Conservation (phyloP, 805 yeast species). For the Tetrapisispora nanseiensis region DNA sequence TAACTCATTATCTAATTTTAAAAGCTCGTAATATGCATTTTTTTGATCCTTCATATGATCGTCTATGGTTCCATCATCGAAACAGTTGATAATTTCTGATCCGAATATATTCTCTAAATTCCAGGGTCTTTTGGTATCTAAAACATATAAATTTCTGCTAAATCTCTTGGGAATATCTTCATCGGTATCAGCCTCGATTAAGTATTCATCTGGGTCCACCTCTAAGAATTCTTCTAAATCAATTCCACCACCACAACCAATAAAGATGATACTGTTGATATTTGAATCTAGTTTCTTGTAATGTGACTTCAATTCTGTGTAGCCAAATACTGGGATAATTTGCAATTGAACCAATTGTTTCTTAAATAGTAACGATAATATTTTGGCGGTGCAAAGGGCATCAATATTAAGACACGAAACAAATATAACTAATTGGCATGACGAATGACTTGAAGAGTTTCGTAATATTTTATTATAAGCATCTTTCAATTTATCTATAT, state of each 20-base stretch:
- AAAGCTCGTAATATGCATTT: conserved; percentile 49
- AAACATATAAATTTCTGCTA: conserved; percentile 59
- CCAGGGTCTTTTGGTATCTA: conserved; percentile 96
- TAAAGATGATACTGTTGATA: conserved; percentile 60
- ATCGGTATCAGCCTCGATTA: conserved; percentile 25
- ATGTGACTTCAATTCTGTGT: conserved; percentile 60
- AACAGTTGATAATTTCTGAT: conserved; percentile 62
- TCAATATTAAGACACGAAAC: conserved; percentile 88
- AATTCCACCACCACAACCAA: conserved; percentile 92
- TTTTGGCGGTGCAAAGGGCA: conserved; percentile 80
- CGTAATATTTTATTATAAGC: conserved; percentile 60
- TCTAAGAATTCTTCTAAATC: conserved; percentile 71
- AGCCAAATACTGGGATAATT: conserved; percentile 87
- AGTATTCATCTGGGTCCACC: conserved; percentile 44
- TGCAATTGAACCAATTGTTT: conserved; percentile 81
- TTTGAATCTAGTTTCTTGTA: conserved; percentile 60
- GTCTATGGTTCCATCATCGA: conserved; percentile 77
- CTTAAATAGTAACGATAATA: conserved; percentile 59
- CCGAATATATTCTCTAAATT: conserved; percentile 88
- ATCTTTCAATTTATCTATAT: conserved; percentile 54
- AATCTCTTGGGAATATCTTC: conserved; percentile 26
- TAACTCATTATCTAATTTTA: conserved; percentile 34
- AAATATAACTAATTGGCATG: conserved; percentile 78
- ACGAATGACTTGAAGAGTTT: conserved; percentile 81
- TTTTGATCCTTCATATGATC: conserved; percentile 46